Percentiles rank a stretch among this genome's conserved stretches.
Conservation (phyloP, 768 basidiomycete genomes). For the Boletus tylopilopsis region DNA sequence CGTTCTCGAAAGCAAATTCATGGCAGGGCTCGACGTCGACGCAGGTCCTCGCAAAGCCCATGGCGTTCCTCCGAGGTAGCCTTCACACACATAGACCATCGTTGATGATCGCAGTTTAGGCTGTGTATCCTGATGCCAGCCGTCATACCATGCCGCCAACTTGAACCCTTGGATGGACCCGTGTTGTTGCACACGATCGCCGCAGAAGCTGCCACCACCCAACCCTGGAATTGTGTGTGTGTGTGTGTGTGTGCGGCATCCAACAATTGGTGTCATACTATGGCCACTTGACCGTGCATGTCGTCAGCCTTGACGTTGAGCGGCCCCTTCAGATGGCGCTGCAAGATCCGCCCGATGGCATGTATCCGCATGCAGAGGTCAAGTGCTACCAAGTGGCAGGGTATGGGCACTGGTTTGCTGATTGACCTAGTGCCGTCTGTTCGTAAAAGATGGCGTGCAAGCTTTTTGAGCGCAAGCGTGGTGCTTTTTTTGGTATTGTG, state of each 20-base stretch:
- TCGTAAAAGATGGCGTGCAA: conserved; percentile 1
- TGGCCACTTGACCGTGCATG: not conserved
- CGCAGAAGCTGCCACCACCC: conserved; percentile 17
- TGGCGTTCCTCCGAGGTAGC: not conserved
- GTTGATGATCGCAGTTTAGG: conserved; percentile 13
- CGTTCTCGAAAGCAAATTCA: not conserved
- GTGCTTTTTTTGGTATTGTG: conserved; percentile 4
- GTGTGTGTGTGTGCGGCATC: conserved; percentile 4
- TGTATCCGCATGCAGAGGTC: not conserved
- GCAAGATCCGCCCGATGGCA: conserved; percentile 17
- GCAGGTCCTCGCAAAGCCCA: not conserved
- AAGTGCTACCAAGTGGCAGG: conserved; percentile 3
- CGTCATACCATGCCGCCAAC: no score
- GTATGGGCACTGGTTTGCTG: conserved; percentile 11
- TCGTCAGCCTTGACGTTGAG: not conserved
- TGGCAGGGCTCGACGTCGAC: not conserved
- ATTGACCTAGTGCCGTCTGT: not conserved
- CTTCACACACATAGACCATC: not conserved
- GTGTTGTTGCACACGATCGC: conserved; percentile 6
- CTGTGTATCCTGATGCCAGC: conserved; percentile 4
- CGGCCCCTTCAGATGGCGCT: not conserved
- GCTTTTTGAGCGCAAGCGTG: not conserved
- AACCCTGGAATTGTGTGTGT: not conserved
- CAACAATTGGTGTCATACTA: conserved; percentile 3
- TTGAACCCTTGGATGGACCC: not conserved